phyloP scores from a whole-genome alignment of 2,329 filamentous ascomycete genomes.

The Beauveria pseudobassiana region DNA sequence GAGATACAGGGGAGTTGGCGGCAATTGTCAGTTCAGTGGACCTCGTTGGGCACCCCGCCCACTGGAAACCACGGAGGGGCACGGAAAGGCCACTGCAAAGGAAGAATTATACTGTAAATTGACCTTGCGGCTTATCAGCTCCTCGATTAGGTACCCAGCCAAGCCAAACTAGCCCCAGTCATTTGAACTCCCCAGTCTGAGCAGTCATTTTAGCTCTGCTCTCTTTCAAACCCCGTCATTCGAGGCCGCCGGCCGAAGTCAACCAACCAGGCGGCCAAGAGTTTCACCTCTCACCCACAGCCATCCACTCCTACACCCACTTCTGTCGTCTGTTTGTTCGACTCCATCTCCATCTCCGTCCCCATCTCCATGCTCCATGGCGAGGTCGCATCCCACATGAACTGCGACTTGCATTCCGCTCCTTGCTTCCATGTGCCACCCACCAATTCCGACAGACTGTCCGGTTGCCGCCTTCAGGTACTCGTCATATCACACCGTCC shows the following conservation, averaged over 20 bases:
- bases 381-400: not conserved
- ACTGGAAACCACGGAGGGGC: too few relatives aligned
- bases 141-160: not conserved
- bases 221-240: not conserved
- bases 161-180: too few relatives aligned
- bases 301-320: not conserved
- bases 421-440: not conserved
- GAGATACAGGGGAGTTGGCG: not conserved
- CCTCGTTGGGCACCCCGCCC: too few relatives aligned
- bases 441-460: not conserved
- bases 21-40: too few relatives aligned
- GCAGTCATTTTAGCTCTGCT: too few relatives aligned
- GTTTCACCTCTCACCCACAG: not conserved
- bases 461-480: not conserved
- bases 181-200: too few relatives aligned
- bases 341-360: not conserved
- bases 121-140: not conserved
- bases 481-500: not conserved
- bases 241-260: conserved; percentile 1
- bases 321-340: not conserved
- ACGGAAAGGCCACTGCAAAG: too few relatives aligned
- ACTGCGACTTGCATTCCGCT: not conserved
- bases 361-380: not conserved
- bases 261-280: not conserved
- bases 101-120: too few relatives aligned